Percentiles rank a stretch among this genome's conserved stretches.
Evolutionary conservation across 2,329 filamentous ascomycete genomes (phyloP).

Genomic region (Aspergillus carbonarius): DNA sequence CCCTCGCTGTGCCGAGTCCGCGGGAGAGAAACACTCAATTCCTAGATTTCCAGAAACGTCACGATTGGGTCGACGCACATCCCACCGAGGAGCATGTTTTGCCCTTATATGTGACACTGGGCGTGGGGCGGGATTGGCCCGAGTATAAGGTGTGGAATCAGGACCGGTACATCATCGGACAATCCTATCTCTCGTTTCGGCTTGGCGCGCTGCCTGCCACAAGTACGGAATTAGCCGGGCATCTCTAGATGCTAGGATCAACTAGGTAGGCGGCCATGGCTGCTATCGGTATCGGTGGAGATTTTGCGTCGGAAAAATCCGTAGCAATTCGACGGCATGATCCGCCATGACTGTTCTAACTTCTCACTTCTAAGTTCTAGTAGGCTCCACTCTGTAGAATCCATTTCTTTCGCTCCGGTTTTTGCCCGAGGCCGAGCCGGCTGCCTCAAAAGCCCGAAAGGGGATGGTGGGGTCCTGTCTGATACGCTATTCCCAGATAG

Average conservation of each 20-base stretch:
- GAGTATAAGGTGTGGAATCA: constrained; percentile 15
- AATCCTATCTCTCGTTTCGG: constrained; percentile 21
- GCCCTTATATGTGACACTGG: constrained; percentile 1
- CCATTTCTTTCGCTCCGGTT: too few relatives aligned
- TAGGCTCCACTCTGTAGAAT: too few relatives aligned
- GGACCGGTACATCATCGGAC: constrained; percentile 31
- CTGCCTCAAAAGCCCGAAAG: neutral
- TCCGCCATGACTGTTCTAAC: too few relatives aligned
- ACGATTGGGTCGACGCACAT: neutral
- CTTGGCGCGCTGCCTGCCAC: neutral
- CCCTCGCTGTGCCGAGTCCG: neutral
- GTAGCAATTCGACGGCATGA: neutral
- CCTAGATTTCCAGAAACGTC: neutral
- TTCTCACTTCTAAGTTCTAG: too few relatives aligned
- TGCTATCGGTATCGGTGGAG: neutral
- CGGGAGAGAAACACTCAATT: neutral
- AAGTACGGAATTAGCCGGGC: neutral
- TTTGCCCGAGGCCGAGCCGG: neutral
- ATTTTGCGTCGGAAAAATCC: neutral
- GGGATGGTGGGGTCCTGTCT: neutral
- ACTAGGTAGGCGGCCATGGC: too few relatives aligned
- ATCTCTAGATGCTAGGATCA: neutral
- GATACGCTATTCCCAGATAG: neutral
- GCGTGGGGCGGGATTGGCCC: neutral
- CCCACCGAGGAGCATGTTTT: constrained; percentile 1